A percentile compares a stretch with the other conserved stretches of the same genome.
These are phyloP conservation scores for Aethionema arabicum DNA, from an alignment of 345 rosid species.

Conservation along the genomic window DNA sequence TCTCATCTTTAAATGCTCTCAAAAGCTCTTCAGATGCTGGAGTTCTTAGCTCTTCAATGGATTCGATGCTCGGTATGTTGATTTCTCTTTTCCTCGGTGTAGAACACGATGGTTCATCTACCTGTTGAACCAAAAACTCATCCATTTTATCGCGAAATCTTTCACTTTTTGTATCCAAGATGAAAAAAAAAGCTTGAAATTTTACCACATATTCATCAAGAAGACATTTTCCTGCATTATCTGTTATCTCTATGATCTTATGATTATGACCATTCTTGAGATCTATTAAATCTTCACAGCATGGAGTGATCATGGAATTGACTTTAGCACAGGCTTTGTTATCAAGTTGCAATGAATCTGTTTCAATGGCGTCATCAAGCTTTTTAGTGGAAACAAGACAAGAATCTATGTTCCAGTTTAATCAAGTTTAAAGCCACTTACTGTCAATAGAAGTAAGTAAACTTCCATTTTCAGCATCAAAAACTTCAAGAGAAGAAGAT, in stretches of 20 bases:
- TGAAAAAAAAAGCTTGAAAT: background rate
- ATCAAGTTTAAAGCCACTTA: conserved; percentile 47
- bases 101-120: conserved; percentile 92
- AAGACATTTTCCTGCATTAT: conserved; percentile 86
- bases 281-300: conserved; percentile 76
- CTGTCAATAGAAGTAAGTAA: conserved; percentile 72
- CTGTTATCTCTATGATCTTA: conserved; percentile 79
- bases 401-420: background rate
- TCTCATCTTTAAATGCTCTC: conserved; percentile 69
- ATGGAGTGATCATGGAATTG: conserved; percentile 81
- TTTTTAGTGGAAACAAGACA: background rate
- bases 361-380: background rate
- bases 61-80: conserved; percentile 65
- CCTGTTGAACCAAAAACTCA: conserved; percentile 41
- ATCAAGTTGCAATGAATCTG: conserved; percentile 93
- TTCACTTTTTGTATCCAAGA: background rate
- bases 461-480: conserved; percentile 57
- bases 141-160: conserved; percentile 1
- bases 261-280: conserved; percentile 82
- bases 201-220: conserved; percentile 79
- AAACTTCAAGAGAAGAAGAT: conserved; percentile 64
- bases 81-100: conserved; percentile 79
- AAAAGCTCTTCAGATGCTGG: conserved; percentile 80
- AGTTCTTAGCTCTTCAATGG: conserved; percentile 88
- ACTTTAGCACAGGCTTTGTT: conserved; percentile 76